These are phyloP conservation scores for Fusarium sp. DNA, from an alignment of 2,329 filamentous ascomycete genomes.

Conservation along the genomic window DNA sequence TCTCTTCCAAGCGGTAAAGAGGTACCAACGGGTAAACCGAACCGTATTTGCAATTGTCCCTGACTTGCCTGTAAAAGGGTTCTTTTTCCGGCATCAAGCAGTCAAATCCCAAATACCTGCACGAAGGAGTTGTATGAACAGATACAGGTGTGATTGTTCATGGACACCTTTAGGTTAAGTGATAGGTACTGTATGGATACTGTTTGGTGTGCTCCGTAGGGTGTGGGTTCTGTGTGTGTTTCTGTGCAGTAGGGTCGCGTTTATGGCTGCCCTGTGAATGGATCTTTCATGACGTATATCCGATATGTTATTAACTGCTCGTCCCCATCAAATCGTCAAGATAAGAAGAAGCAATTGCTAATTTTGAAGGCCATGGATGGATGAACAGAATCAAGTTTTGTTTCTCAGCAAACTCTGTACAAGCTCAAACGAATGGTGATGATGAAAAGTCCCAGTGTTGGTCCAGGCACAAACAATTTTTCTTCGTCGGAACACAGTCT, in stretches of 20 bases:
- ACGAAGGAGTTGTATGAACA: neutral
- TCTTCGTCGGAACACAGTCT: conserved; percentile 3
- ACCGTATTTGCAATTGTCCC: conserved; percentile 20
- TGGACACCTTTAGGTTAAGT: neutral
- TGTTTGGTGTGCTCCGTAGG: neutral
- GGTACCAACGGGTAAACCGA: conserved; percentile 19
- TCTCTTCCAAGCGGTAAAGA: conserved; percentile 22
- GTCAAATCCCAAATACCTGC: neutral
- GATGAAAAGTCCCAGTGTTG: neutral
- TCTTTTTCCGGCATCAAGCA: neutral
- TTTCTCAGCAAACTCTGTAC: neutral
- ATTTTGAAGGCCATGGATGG: neutral
- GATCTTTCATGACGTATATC: conserved; percentile 33
- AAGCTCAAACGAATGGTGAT: neutral
- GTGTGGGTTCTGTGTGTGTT: conserved; percentile 14
- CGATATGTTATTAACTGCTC: neutral
- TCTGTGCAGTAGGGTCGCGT: conserved; percentile 29
- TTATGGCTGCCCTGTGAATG: conserved; percentile 17
- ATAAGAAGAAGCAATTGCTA: neutral
- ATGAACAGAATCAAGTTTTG: neutral
- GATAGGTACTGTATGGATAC: neutral
- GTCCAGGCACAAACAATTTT: conserved; percentile 11
- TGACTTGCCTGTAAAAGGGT: conserved; percentile 15
- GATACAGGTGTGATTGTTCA: neutral
- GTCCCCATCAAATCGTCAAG: neutral